phyloP scores from a whole-genome alignment of 2,329 filamentous ascomycete species.

The Fusarium sacchari region DNA sequence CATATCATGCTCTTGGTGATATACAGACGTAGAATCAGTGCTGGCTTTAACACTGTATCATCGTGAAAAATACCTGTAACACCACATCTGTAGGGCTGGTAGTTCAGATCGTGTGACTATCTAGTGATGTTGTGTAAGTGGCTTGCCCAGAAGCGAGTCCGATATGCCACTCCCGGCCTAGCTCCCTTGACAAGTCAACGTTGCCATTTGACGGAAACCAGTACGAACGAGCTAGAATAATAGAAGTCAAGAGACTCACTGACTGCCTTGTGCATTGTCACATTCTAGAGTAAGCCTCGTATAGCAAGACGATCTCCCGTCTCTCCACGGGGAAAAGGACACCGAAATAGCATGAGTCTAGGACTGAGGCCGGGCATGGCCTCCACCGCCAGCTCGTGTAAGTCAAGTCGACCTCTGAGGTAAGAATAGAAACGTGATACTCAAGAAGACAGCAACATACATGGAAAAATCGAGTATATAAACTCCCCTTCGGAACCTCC shows the following conservation, averaged over 20 bases:
- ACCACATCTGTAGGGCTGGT: slow-evolving; percentile 21
- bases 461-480: slow-evolving; percentile 14
- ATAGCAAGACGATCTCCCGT: neutral
- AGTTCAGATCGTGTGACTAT: slow-evolving; percentile 30
- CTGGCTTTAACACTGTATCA: neutral
- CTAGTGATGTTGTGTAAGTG: slow-evolving; percentile 19
- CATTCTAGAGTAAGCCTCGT: slow-evolving; percentile 13
- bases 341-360: slow-evolving; percentile 9
- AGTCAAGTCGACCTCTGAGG: neutral
- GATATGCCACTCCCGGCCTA: neutral
- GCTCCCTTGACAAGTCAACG: slow-evolving; percentile 11
- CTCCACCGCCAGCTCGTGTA: slow-evolving; percentile 25
- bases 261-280: neutral
- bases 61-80: neutral
- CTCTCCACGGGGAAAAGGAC: neutral
- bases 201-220: neutral
- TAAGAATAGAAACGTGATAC: slow-evolving; percentile 22
- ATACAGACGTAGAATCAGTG: neutral
- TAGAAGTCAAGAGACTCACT: neutral
- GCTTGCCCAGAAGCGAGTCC: neutral
- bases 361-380: neutral
- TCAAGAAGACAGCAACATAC: neutral
- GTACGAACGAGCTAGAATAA: neutral
- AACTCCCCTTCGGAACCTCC: neutral
- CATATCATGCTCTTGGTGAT: neutral